Evolutionary conservation across 768 basidiomycete genomes (phyloP), one percentile per base, ranked within the genome.

Genomic region (Suillus placidus): DNA sequence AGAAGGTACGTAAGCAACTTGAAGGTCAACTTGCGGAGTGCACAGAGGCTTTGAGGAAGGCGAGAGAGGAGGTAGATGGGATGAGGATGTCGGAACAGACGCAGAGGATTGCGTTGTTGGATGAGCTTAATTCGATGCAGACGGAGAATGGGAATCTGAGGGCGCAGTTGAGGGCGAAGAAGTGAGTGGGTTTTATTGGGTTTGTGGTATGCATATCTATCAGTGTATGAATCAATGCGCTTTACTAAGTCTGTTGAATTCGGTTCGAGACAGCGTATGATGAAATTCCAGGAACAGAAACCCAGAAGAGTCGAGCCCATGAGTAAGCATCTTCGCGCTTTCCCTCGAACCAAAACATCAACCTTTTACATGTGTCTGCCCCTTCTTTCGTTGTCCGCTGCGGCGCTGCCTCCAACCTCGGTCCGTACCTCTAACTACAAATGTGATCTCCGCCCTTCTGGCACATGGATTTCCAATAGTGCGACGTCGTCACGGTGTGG

Each of bases 51-150:
- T 81, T 95, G 55, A 83, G 86, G 58, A 81, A 84, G 23, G 88
- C 89, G 10, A 81, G 85, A 71, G 88, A 86, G 34, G 91, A 95
- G 73, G 76, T 94, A 47, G 84, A 90, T 20, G 84, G 80, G 45
- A 87, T 91, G 84, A 83, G 82, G 49, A 82, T 79, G 69, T 86
- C 87, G 18, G 93, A 95, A 72, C 91, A 94, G 78, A 85, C 82
- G 10, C 95, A 96, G 79, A 83, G 90, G 68, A 87, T 94, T 63
- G 89, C 90, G 38, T 74, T 99, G 63, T 82, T 99, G 51, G 95
- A 97, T 72, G 94, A 97, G 80, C 83, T 97, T 71, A 95, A 93
- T 74, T 82, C 84, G 61, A 84, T 90, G 78, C 92, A 94, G 79
- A 89, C 85, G 64, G 92, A 94, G 79, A 94, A 95, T 71, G 82